Base-by-base conservation (phyloP, 768 basidiomycete species). In the Suillus luteus region DNA sequence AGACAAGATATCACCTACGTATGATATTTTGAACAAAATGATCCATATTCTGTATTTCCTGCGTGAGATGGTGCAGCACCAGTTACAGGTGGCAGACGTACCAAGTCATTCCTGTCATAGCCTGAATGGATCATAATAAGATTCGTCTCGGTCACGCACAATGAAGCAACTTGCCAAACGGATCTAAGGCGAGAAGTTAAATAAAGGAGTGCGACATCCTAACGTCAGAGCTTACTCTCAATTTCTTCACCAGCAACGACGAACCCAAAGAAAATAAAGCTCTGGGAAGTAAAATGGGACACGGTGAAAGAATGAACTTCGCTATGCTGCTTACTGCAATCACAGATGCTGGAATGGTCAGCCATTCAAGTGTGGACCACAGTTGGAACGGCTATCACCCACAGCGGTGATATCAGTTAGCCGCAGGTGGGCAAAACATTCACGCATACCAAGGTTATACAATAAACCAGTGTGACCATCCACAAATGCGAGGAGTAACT, bases 101-200 rank as follows among this genome's bases (percentile, higher is more conserved):
- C 85, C 62, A 90, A 79, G 68, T 90, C 89, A 71, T 91, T 89
- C 74, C 86, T 88, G 75, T 89, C 89, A 67, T 90, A 90, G 57
- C 88, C 76, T 76, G 19, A 55, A 31, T 51, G 22, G 11, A 24
- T 35, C 15, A 44, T 7, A 55, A 40, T 46, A 19, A 61, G 27
- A 15, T 33, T 38, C 12, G 12, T 24, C 37, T 41, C 44, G 62
- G 65, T 54, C 15, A 5, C 19, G 31, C 9, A 54, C 17, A 54
- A 54, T 14, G 24, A 6, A 57, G 19, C 24, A 49, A 59, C 74
- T 67, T 64, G 71, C 78, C 83, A 67, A 82, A 83, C 9, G 81
- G 82, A 74, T 83, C 80, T 83, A 61, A 48, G 24, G 38, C 0
- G 19, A 22, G 49, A 37, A 51, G 31, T 19, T 65, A 62, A 54